Conservation (phyloP, 2,329 filamentous ascomycete genomes). For the Colletotrichum tropicicola region DNA sequence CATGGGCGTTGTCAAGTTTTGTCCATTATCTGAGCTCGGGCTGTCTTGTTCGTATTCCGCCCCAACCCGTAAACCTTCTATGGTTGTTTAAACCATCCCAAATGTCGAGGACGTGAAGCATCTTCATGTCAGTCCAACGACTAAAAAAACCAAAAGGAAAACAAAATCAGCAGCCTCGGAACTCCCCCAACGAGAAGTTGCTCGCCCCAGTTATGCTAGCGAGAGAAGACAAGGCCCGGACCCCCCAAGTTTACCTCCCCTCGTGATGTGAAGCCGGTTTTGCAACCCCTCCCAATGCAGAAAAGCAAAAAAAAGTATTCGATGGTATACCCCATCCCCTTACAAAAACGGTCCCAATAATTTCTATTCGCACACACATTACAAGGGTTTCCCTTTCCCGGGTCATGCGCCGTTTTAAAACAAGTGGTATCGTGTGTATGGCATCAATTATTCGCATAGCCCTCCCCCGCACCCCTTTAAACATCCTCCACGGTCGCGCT, state of each 20-base stretch:
- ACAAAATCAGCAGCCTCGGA: not conserved
- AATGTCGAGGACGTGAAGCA: no score
- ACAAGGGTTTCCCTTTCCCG: not conserved
- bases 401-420: not conserved
- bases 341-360: no score
- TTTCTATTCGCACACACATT: not conserved
- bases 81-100: not conserved
- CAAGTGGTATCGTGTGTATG: not conserved
- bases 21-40: not conserved
- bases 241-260: not conserved
- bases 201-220: slow-evolving; percentile 3
- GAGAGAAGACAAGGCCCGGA: not conserved
- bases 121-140: no score
- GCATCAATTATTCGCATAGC: no score
- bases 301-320: not conserved
- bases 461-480: not conserved
- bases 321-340: no score
- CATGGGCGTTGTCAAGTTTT: not conserved
- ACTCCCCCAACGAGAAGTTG: not conserved
- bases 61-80: no score
- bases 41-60: no score
- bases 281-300: not conserved
- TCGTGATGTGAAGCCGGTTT: not conserved
- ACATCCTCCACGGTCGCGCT: slow-evolving; percentile 32
- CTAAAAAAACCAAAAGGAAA: not conserved